Percentiles rank a stretch among this genome's conserved stretches.
These are phyloP conservation scores for Solanum tarijense DNA, from an alignment of 257 asterid species.

Conservation along the genomic window DNA sequence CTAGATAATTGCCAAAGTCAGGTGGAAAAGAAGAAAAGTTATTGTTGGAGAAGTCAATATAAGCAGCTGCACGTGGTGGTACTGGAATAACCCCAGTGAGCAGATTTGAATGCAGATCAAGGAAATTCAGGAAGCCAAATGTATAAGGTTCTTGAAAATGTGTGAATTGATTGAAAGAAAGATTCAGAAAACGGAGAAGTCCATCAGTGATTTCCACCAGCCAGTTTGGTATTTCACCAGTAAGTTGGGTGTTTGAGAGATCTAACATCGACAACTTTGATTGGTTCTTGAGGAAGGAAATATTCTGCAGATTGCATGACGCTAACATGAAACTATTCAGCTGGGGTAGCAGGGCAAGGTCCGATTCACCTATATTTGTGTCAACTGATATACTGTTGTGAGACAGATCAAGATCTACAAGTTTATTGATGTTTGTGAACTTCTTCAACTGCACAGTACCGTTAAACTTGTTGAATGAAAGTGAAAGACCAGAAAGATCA, in stretches of 20 bases:
- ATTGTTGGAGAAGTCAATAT: conserved; percentile 20
- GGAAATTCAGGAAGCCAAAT: not conserved
- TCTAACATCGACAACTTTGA: conserved; percentile 5
- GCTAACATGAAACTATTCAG: conserved; percentile 18
- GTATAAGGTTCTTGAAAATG: not conserved
- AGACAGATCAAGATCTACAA: not conserved
- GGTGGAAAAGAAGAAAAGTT: conserved; percentile 10
- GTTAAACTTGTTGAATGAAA: conserved; percentile 1
- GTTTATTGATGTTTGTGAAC: not conserved
- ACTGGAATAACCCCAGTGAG: not conserved
- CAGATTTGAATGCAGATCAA: not conserved
- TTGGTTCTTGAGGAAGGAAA: conserved; percentile 26
- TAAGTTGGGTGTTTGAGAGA: conserved; percentile 16
- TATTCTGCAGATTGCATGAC: conserved; percentile 38
- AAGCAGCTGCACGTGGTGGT: conserved; percentile 3
- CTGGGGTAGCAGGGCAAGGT: conserved; percentile 5
- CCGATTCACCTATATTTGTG: not conserved
- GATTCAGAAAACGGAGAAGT: not conserved
- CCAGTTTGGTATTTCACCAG: not conserved
- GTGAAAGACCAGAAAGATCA: not conserved
- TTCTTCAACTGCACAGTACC: conserved; percentile 5
- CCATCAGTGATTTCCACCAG: not conserved
- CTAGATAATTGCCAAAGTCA: conserved; percentile 9
- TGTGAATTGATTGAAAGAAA: not conserved
- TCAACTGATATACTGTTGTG: conserved; percentile 11